These are phyloP conservation scores for Lactarius indigo DNA, from an alignment of 768 basidiomycete genomes.

Conservation along the genomic window DNA sequence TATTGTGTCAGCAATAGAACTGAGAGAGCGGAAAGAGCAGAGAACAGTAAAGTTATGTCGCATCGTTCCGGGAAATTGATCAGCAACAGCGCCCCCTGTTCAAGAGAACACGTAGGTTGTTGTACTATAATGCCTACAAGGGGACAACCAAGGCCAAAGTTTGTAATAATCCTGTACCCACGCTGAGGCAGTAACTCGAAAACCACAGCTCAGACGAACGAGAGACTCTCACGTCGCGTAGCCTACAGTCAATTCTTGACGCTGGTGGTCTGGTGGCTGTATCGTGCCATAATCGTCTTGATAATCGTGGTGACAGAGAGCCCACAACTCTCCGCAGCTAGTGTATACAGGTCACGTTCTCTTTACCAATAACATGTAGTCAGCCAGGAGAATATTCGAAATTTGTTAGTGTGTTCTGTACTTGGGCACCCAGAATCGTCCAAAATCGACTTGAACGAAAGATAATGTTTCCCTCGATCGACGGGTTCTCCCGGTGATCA, in stretches of 20 bases:
- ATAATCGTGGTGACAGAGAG: no score
- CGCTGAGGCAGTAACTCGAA: not conserved
- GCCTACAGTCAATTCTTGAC: not conserved
- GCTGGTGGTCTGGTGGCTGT: not conserved
- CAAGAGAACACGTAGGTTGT: not conserved
- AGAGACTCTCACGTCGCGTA: not conserved
- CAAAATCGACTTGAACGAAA: not conserved
- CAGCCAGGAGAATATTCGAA: not conserved
- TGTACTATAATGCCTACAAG: not conserved
- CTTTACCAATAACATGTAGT: not conserved
- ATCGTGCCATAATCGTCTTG: no score
- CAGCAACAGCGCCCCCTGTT: not conserved
- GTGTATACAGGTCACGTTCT: not conserved
- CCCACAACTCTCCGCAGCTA: not conserved
- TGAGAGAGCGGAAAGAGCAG: not conserved
- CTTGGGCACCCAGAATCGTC: not conserved
- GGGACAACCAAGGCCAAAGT: not conserved
- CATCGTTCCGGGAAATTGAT: not conserved
- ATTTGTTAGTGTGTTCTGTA: not conserved
- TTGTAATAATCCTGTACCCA: not conserved
- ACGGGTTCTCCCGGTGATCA: no score
- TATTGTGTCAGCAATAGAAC: not conserved
- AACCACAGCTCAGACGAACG: not conserved
- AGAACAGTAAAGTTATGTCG: not conserved
- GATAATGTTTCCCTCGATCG: not conserved